Evolutionary conservation across 116 monocot genomes (phyloP).

Genomic region (Trichopus zeylanicus): DNA sequence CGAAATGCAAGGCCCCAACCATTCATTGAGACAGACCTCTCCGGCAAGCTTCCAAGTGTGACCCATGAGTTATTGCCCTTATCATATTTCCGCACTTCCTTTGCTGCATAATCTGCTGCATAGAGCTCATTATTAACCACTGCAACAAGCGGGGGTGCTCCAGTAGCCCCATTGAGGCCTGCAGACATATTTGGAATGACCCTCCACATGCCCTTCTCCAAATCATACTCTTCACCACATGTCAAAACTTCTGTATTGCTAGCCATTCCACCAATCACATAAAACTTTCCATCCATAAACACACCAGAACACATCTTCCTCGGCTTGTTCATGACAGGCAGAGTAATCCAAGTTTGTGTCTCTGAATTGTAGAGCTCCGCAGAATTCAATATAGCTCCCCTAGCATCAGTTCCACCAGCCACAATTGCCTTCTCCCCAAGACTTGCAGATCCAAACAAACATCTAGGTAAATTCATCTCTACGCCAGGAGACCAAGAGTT

Average conservation of each 20-base stretch:
- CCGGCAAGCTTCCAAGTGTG: constrained; percentile 73
- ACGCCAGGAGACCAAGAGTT: constrained; percentile 47
- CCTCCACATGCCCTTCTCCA: constrained; percentile 52
- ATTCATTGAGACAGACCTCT: constrained; percentile 77
- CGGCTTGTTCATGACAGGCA: constrained; percentile 45
- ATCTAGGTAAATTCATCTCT: constrained; percentile 47
- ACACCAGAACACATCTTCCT: constrained; percentile 66
- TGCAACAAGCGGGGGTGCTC: constrained; percentile 86
- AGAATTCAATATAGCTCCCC: constrained; percentile 26
- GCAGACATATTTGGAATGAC: constrained; percentile 72
- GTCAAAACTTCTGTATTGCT: constrained; percentile 40
- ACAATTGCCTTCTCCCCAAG: constrained; percentile 52
- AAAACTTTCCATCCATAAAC: constrained; percentile 64
- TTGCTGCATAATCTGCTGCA: constrained; percentile 68
- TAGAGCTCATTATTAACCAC: constrained; percentile 87
- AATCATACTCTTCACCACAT: constrained; percentile 87
- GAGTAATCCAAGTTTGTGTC: constrained; percentile 38
- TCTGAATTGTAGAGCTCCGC: constrained; percentile 67
- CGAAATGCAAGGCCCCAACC: constrained; percentile 96
- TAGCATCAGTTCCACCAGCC: constrained; percentile 44
- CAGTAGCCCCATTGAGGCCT: constrained; percentile 51
- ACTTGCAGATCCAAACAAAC: constrained; percentile 75
- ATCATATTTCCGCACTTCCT: constrained; percentile 64
- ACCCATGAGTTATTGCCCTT: constrained; percentile 65
- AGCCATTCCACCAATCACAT: constrained; percentile 56